Conservation (phyloP, 331 rosid species). For the Prunus yedoensis region DNA sequence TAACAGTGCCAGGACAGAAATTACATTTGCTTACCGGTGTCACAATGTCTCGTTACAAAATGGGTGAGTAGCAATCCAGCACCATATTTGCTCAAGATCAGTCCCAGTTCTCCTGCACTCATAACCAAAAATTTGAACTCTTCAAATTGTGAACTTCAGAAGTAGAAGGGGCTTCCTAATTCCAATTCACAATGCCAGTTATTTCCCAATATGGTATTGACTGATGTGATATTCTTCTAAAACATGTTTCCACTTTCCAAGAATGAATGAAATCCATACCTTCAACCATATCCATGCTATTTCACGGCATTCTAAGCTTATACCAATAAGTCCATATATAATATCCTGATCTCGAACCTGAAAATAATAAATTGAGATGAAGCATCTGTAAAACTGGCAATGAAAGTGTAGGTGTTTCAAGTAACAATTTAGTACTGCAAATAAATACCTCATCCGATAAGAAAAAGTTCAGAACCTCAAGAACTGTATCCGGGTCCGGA, state of each 20-base stretch:
- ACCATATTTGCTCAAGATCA: conserved; percentile 54
- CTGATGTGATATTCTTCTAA: background rate
- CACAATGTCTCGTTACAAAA: conserved; percentile 39
- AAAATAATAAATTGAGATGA: no score
- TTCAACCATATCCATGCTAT: conserved; percentile 58
- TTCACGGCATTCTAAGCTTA: conserved; percentile 52
- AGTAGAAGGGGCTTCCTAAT: background rate
- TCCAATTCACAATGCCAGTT: background rate
- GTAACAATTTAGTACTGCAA: no score
- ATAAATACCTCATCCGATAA: no score
- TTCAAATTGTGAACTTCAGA: background rate
- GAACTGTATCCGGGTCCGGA: no score
- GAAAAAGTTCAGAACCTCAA: no score
- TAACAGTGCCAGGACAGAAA: background rate
- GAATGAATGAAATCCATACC: conserved; percentile 34
- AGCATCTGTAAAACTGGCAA: no score
- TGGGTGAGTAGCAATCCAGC: conserved; percentile 42
- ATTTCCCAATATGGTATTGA: background rate
- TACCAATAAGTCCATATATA: no score
- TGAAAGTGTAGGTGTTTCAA: no score
- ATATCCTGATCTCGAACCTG: no score
- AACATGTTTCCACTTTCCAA: background rate
- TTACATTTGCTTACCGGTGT: conserved; percentile 44
- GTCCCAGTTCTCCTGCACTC: conserved; percentile 72
- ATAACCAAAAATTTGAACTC: conserved; percentile 12